These are phyloP conservation scores for Graphilbum sp. DNA, from an alignment of 2,329 filamentous ascomycete genomes.

Conservation along the genomic window DNA sequence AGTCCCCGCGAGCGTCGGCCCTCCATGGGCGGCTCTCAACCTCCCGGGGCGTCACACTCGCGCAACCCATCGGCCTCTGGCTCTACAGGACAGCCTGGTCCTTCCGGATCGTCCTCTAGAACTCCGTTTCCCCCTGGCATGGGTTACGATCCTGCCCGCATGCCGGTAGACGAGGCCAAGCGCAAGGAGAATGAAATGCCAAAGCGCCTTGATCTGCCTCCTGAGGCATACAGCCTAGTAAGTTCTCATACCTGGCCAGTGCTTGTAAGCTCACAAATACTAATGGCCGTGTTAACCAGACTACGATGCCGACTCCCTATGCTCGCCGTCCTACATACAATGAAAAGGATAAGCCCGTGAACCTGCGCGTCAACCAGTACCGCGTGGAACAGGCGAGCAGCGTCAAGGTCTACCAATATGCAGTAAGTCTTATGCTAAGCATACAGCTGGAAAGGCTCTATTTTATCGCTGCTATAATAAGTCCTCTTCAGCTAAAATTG, in stretches of 20 bases:
- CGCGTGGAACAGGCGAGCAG: slow-evolving; percentile 7
- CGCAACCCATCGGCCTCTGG: background rate
- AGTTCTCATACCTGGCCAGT: too few species aligned
- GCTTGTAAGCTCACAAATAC: too few species aligned
- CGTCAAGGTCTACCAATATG: slow-evolving; percentile 58
- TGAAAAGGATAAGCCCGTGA: slow-evolving; percentile 35
- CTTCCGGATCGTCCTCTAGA: background rate
- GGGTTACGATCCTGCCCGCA: slow-evolving; percentile 27
- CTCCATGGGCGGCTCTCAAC: slow-evolving; percentile 3
- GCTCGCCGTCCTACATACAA: slow-evolving; percentile 39
- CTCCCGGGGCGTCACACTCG: background rate
- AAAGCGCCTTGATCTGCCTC: slow-evolving; percentile 39
- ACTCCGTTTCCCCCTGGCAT: slow-evolving; percentile 11
- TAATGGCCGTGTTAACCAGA: slow-evolving; percentile 6
- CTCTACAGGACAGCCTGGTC: background rate
- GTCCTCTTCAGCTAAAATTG: background rate
- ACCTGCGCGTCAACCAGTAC: slow-evolving; percentile 33
- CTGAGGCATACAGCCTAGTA: slow-evolving; percentile 35
- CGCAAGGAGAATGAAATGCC: slow-evolving; percentile 11
- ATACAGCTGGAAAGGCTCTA: too few species aligned
- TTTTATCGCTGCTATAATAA: too few species aligned
- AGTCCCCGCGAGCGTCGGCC: slow-evolving; percentile 1
- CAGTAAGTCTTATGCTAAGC: slow-evolving; percentile 60
- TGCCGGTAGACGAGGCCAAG: slow-evolving; percentile 8
- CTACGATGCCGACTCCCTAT: slow-evolving; percentile 16